Evolutionary conservation across 345 rosid genomes (phyloP).

Genomic region (Eucalyptus regnans): DNA sequence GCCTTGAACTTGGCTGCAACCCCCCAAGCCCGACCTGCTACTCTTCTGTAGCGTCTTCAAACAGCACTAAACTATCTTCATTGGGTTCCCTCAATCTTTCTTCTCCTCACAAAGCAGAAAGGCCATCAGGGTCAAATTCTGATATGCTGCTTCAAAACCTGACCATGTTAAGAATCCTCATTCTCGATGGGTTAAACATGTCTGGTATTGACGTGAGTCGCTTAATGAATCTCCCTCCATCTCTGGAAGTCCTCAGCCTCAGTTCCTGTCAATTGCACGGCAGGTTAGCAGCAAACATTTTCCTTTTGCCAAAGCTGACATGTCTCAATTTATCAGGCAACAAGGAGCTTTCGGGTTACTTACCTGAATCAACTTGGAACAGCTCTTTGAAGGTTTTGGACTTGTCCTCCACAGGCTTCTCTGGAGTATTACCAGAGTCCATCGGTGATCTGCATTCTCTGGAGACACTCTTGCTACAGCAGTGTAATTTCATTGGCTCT

Average conservation of each 20-base stretch:
- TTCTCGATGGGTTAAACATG: not conserved
- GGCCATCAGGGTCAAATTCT: not conserved
- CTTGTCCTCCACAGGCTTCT: not conserved
- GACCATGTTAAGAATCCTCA: not conserved
- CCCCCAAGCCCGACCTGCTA: not conserved
- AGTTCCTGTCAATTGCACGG: not conserved
- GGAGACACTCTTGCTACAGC: too few relatives aligned
- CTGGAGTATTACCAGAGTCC: too few relatives aligned
- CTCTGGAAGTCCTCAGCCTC: not conserved
- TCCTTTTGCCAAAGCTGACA: not conserved
- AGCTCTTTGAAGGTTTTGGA: not conserved
- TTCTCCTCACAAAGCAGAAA: not conserved
- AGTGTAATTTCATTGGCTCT: too few relatives aligned
- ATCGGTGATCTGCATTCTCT: too few relatives aligned
- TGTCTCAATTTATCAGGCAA: not conserved
- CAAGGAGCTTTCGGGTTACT: not conserved
- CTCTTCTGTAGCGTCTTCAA: not conserved
- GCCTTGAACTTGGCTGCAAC: not conserved
- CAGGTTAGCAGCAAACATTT: too few relatives aligned
- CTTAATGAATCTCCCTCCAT: not conserved
- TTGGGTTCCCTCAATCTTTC: not conserved
- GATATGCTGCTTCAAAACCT: not conserved
- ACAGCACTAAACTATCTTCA: not conserved
- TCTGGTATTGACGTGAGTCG: not conserved
- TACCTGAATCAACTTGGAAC: not conserved